Evolutionary conservation across 257 asterid genomes (phyloP).

Genomic region (Mentha longifolia): DNA sequence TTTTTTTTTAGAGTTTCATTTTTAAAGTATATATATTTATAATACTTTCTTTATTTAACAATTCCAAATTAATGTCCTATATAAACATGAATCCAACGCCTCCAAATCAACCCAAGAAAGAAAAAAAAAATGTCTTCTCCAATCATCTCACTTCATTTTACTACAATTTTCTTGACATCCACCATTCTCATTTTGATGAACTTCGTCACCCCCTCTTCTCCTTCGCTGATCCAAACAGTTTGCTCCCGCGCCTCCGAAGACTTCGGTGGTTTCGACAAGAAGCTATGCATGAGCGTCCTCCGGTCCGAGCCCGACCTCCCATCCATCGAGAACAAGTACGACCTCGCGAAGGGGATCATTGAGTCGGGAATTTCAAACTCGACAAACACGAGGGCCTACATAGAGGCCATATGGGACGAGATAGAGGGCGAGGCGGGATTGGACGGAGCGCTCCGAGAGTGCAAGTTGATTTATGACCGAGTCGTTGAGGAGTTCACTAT

Average conservation of each 20-base stretch:
- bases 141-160: no score
- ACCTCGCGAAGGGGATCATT: conserved; percentile 12
- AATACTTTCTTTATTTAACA: no score
- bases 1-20: no score
- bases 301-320: background rate
- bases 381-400: background rate
- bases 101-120: no score
- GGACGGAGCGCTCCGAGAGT: background rate
- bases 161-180: no score
- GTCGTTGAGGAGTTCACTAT: background rate
- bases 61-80: no score
- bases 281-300: conserved; percentile 21
- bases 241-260: background rate
- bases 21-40: no score
- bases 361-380: conserved; percentile 28
- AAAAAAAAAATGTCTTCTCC: no score
- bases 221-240: conserved; percentile 2
- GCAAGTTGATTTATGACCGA: background rate
- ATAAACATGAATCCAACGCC: no score
- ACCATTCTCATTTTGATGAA: no score
- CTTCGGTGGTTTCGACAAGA: background rate
- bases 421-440: background rate
- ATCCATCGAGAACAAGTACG: background rate
- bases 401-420: background rate
- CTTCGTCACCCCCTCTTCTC: background rate